Evolutionary conservation across 2,329 filamentous ascomycete genomes (phyloP).

Genomic region (Arthrobotrys megalospora): DNA sequence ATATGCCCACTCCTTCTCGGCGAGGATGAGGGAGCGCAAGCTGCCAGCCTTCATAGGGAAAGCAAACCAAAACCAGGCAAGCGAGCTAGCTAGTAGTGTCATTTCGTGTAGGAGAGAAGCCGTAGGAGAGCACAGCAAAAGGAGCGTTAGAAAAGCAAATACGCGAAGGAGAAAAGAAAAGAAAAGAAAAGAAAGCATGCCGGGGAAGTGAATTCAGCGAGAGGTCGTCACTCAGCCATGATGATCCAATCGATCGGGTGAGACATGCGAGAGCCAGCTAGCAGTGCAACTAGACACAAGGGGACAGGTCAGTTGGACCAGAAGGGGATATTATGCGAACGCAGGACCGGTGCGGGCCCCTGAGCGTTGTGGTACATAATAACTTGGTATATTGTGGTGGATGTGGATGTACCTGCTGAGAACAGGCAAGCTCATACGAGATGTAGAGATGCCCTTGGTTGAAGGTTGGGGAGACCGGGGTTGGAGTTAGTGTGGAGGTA

Average conservation of each 20-base stretch:
- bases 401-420: constrained; percentile 46
- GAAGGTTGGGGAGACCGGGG: constrained; percentile 30
- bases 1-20: constrained; percentile 32
- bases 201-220: constrained; percentile 57
- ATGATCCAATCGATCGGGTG: constrained; percentile 60
- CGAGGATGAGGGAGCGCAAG: constrained; percentile 37
- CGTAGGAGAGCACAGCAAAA: constrained; percentile 63
- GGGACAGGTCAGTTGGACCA: constrained; percentile 36
- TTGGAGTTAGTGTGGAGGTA: constrained; percentile 58
- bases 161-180: constrained; percentile 51
- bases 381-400: constrained; percentile 28
- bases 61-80: constrained; percentile 54
- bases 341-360: constrained; percentile 35
- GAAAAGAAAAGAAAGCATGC: constrained; percentile 59
- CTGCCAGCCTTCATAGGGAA: constrained; percentile 46
- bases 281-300: constrained; percentile 43
- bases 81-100: constrained; percentile 60
- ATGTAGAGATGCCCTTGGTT: constrained; percentile 24
- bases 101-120: constrained; percentile 64
- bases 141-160: constrained; percentile 61
- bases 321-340: constrained; percentile 54
- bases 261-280: constrained; percentile 58
- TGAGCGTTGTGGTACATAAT: constrained; percentile 22
- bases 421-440: constrained; percentile 40
- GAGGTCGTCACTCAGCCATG: constrained; percentile 60